Percentiles rank a stretch among this genome's conserved stretches.
phyloP scores from a whole-genome alignment of 2,329 filamentous ascomycete genomes.

The Xylariaceae sp. region DNA sequence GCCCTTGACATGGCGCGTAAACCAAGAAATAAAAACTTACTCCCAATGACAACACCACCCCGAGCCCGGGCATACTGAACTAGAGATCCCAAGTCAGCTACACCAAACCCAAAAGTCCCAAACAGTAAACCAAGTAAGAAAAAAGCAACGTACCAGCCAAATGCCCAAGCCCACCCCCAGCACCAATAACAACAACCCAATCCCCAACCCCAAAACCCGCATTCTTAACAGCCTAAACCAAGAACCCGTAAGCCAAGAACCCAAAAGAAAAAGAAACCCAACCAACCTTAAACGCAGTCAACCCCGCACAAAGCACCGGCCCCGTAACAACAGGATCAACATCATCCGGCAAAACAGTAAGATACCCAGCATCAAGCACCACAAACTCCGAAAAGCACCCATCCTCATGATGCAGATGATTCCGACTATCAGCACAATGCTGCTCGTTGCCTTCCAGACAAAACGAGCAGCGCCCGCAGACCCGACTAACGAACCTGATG shows the following conservation, averaged over 20 bases:
- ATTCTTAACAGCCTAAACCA: constrained; percentile 39
- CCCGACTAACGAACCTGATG: constrained; percentile 40
- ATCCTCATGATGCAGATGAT: constrained; percentile 44
- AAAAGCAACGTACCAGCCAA: constrained; percentile 35
- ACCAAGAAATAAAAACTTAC: not conserved
- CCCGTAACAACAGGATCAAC: constrained; percentile 39
- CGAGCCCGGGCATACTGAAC: constrained; percentile 43
- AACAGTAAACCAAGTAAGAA: too few relatives aligned
- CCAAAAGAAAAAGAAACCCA: not conserved
- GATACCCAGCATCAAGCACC: constrained; percentile 41
- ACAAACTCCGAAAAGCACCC: constrained; percentile 44
- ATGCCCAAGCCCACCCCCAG: constrained; percentile 44
- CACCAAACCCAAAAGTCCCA: not conserved
- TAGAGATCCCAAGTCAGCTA: constrained; percentile 14
- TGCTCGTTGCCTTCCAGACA: constrained; percentile 41
- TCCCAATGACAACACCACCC: constrained; percentile 39
- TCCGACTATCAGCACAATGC: constrained; percentile 36
- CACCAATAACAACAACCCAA: constrained; percentile 43
- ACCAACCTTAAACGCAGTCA: constrained; percentile 40
- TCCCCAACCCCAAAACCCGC: constrained; percentile 37
- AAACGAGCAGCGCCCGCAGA: constrained; percentile 42
- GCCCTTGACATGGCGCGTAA: too few relatives aligned
- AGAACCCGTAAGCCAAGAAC: too few relatives aligned
- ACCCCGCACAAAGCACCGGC: constrained; percentile 42
- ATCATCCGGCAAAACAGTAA: constrained; percentile 41